Evolutionary conservation across 2,329 filamentous ascomycete genomes (phyloP).

Genomic region (Sporothrix brasiliensis): DNA sequence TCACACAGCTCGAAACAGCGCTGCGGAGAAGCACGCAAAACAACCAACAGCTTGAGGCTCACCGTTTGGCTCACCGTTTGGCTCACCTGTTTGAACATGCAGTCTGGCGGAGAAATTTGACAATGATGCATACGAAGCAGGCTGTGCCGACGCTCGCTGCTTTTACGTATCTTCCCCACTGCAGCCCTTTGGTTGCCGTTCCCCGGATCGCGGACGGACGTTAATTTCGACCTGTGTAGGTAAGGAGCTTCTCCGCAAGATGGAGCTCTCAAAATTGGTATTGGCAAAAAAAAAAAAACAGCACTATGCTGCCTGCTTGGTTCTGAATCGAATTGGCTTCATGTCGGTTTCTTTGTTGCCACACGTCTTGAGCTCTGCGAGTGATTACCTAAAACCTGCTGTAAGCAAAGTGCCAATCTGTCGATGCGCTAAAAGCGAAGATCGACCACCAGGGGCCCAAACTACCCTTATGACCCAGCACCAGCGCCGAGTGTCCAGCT

Average conservation of each 20-base stretch:
- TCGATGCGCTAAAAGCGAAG: background rate
- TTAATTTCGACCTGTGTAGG: background rate
- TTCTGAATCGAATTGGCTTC: background rate
- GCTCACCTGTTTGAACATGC: background rate
- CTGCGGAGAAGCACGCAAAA: background rate
- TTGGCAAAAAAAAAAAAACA: background rate
- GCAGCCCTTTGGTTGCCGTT: background rate
- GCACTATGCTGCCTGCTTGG: no score
- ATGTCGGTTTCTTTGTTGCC: background rate
- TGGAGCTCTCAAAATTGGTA: background rate
- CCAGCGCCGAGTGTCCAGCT: conserved; percentile 10
- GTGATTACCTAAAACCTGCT: conserved; percentile 14
- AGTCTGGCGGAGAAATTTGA: background rate
- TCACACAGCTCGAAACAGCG: background rate
- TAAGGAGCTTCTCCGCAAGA: background rate
- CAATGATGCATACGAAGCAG: background rate
- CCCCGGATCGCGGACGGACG: conserved; percentile 20
- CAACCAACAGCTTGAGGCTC: background rate
- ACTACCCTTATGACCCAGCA: background rate
- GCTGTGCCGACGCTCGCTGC: background rate
- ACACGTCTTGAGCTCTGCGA: background rate
- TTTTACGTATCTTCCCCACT: background rate
- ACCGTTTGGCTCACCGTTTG: no score
- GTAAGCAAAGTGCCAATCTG: background rate
- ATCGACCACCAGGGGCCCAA: conserved; percentile 3